A percentile compares a stretch with the other conserved stretches of the same genome.
Evolutionary conservation across 164 flowering plant species (phyloP).

Genomic region (Aristolochia californica): DNA sequence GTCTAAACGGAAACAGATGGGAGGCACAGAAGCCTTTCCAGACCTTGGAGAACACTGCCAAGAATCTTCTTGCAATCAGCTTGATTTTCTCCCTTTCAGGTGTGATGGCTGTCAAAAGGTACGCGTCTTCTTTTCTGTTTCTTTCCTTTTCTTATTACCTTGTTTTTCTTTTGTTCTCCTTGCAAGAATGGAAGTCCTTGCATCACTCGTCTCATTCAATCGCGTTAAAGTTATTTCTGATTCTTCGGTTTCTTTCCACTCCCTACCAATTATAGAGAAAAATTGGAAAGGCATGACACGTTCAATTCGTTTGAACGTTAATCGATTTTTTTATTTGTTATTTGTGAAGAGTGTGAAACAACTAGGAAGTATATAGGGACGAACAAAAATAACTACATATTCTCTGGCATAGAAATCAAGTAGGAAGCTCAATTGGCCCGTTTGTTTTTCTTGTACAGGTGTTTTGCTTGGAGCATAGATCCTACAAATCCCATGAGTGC

Average conservation of each 20-base stretch:
- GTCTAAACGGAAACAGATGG: slow-evolving; percentile 5
- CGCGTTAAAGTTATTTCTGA: no score
- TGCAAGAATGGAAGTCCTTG: neutral
- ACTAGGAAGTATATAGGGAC: no score
- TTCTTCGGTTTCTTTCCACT: no score
- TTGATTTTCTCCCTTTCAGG: slow-evolving; percentile 82
- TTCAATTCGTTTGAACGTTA: no score
- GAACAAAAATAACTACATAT: no score
- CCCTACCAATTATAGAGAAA: no score
- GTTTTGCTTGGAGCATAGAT: slow-evolving; percentile 73
- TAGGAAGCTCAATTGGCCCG: neutral
- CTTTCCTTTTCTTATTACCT: neutral
- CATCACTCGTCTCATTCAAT: neutral
- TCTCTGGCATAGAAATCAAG: neutral
- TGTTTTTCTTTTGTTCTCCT: neutral
- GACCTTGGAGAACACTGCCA: slow-evolving; percentile 83
- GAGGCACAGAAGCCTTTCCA: slow-evolving; percentile 84
- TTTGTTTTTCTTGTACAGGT: slow-evolving; percentile 25
- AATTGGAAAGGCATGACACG: no score
- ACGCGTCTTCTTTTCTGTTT: no score
- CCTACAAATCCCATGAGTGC: slow-evolving; percentile 64
- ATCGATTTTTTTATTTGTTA: no score
- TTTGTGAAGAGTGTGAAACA: no score
- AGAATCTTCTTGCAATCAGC: slow-evolving; percentile 55
- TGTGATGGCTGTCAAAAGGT: slow-evolving; percentile 62